A percentile compares a stretch with the other conserved stretches of the same genome.
These are phyloP conservation scores for Paraconiothyrium brasiliense DNA, from an alignment of 2,329 filamentous ascomycete genomes.

Conservation along the genomic window DNA sequence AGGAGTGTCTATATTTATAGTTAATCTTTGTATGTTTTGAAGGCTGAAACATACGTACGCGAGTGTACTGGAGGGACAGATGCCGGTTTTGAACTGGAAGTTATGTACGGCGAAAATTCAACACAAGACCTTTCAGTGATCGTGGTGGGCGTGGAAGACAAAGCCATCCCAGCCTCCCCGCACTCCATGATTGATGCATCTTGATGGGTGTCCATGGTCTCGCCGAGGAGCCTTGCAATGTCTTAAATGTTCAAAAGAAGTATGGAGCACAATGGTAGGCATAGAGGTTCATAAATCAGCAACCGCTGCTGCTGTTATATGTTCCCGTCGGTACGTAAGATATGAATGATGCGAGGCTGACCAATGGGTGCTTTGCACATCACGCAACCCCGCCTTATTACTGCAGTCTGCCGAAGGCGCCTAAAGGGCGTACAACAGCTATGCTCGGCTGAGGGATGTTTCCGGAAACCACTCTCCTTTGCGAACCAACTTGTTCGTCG, in stretches of 20 bases:
- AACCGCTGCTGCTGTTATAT: not conserved
- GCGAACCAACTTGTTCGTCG: not conserved
- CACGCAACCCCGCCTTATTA: not conserved
- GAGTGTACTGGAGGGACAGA: not conserved
- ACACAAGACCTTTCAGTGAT: not conserved
- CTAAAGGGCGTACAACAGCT: not conserved
- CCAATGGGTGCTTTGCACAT: not conserved
- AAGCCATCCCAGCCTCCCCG: not conserved
- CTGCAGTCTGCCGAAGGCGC: not conserved
- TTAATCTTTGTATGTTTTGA: not conserved
- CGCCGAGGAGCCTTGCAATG: too few species aligned
- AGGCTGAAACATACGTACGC: not conserved
- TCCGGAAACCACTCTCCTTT: not conserved
- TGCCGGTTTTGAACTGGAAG: not conserved
- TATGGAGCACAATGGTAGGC: too few species aligned
- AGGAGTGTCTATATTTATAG: not conserved
- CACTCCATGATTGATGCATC: conserved; percentile 2
- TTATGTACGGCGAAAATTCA: not conserved
- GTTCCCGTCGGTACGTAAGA: not conserved
- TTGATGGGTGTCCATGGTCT: not conserved
- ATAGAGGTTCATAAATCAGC: not conserved
- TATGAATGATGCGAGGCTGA: not conserved
- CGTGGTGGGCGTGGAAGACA: not conserved
- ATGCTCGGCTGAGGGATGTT: not conserved
- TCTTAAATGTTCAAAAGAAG: too few species aligned